Base-by-base conservation (phyloP, 208 protist genomes). In the Trypanosoma congolense region DNA sequence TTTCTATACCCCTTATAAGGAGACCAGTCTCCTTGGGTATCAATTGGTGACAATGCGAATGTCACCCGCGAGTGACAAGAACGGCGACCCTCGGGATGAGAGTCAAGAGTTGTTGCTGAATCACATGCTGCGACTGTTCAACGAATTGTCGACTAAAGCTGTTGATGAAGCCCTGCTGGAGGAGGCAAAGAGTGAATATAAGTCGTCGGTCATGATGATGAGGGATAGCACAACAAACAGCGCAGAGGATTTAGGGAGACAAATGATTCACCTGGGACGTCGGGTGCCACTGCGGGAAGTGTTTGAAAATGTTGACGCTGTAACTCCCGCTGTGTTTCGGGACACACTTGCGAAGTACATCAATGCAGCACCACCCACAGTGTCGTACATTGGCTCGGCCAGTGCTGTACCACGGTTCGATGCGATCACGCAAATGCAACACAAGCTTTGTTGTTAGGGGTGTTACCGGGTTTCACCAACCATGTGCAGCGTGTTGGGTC, bases 241-340 rank as follows among this genome's bases (percentile, higher is more conserved):
- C 42, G 82, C 83, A 10, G 96, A 99, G 69, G 97, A 98, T 47
- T 87, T 99, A 30, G 97, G 97, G n/a, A 75, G 96, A 16, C 95
- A 99, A 73, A 87, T 99, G 73, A 94, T 99, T 58, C 85, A 90
- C 66, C 84, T 82, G 56, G 85, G 86, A 18, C 75, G 79, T 30
- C 80, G 86, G 21, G 70, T 98, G 35, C 74, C 93, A 16, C 63
- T 97, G 33, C 63, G 75, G 28, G 97, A 99, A 72, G 66, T 96
- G 19, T 95, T 96, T 56, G 80, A 83, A 24, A 76, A 83, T 25
- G 88, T 99, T 41, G 90, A 98, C 61, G 87, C 83, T 43, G 90
- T 98, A 25, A 90, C 85, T 18, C 80, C 87, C 3, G 57, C 81
- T 19, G 75, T 80, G 35, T 73, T 98, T 43, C 84, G 81, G 41